Evolutionary conservation across 2,329 filamentous ascomycete species (phyloP), one percentile per base, ranked within the genome.

Genomic region (Trichoderma atroviride): DNA sequence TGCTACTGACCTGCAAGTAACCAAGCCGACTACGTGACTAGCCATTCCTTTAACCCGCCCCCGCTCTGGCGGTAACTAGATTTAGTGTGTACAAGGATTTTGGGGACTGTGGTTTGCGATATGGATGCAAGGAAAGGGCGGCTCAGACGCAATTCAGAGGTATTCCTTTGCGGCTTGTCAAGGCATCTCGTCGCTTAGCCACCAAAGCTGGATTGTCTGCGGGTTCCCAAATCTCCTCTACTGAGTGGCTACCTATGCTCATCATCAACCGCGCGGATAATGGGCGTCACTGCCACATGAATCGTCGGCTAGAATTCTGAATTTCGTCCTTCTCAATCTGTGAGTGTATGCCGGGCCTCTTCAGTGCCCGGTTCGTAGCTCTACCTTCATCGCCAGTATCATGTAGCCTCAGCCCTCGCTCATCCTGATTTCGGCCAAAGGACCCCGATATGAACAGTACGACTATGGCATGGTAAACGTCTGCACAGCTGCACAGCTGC

Each of bases 401-500:
- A 58, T 59, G 64, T 35, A 67, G 14, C 55, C 37, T 59, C 55
- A 55, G 43, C 16, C 5, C 37, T 67, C n/a, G 19, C n/a, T n/a
- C 24, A 27, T 40, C 40, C 52, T 43, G 31, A 6, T 52, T 50
- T 59, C 37, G 40, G 55, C n/a, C 52, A 58, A 37, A 52, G 10
- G 52, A 14, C 64, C 29, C 19, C 22, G 40, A 37, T 29, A 52
- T 37, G 37, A 29, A 37, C 55, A 52, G 64, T 59, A 40, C 55
- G 19, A 47, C 29, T 58, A 29, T 27, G 37, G 53, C 27, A 59
- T 37, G 37, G 37, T 66, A 47, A 59, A 58, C 40, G n/a, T 37
- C 64, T 67, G 64, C 40, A 59, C 64, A 67, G 64, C 64, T 67
- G 64, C 40, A 59, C 64, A 67, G 64, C 64, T 67, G 64, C 55